phyloP scores from a whole-genome alignment of 2,329 filamentous ascomycete genomes.

The Zarea fungicola region DNA sequence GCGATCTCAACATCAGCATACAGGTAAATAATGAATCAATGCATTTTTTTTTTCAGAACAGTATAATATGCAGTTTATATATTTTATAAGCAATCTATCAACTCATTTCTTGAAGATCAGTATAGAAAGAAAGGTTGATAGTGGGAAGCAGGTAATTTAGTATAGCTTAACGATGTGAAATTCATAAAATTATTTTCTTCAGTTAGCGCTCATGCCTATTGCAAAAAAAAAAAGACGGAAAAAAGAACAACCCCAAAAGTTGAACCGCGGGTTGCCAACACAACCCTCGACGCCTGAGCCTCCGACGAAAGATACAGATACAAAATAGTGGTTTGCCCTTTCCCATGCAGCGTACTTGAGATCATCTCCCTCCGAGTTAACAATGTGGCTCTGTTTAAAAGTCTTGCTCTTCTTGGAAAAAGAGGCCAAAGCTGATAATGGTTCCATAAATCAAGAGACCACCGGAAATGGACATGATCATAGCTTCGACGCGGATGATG shows the following conservation, averaged over 20 bases:
- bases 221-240: not conserved
- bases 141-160: no score
- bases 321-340: not conserved
- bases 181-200: constrained; percentile 7
- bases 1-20: constrained; percentile 7
- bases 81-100: no score
- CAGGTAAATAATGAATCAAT: not conserved
- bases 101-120: no score
- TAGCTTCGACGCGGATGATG: constrained; percentile 76
- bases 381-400: constrained; percentile 55
- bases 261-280: no score
- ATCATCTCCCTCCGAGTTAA: not conserved
- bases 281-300: not conserved
- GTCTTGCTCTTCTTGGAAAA: constrained; percentile 96
- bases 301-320: constrained; percentile 4
- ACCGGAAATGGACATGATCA: constrained; percentile 91
- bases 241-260: no score
- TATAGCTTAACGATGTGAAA: no score
- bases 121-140: no score
- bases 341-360: no score
- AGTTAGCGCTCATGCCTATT: constrained; percentile 9
- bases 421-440: constrained; percentile 96
- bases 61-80: no score
- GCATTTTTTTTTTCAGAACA: not conserved
- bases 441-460: constrained; percentile 95